Evolutionary conservation across 306 rosid genomes (phyloP).

Genomic region (Acmispon strigosus): DNA sequence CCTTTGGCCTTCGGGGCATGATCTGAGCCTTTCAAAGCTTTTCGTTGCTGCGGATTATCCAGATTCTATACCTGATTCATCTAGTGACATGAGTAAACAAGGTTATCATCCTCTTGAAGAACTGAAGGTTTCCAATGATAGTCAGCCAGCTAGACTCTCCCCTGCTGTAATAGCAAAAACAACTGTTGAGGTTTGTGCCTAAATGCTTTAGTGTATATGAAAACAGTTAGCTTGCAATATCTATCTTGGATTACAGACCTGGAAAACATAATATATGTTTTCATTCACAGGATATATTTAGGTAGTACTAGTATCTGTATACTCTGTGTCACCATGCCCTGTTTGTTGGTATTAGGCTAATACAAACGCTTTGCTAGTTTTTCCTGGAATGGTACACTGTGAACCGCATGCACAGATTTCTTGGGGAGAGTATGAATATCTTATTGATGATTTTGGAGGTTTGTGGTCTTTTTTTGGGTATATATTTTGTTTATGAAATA

Average conservation of each 20-base stretch:
- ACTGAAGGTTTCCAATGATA: slow-evolving; percentile 42
- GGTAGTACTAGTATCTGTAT: slow-evolving; percentile 24
- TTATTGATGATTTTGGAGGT: slow-evolving; percentile 75
- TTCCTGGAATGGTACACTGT: slow-evolving; percentile 78
- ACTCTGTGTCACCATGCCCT: slow-evolving; percentile 21
- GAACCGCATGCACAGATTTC: slow-evolving; percentile 88
- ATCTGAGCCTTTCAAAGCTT: slow-evolving; percentile 64
- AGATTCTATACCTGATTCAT: slow-evolving; percentile 83
- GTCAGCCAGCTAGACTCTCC: slow-evolving; percentile 63
- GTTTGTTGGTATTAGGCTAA: slow-evolving; percentile 63
- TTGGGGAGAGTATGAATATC: slow-evolving; percentile 69
- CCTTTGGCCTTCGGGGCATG: slow-evolving; percentile 67
- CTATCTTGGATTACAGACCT: neutral
- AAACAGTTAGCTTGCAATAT: neutral
- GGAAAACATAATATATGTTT: slow-evolving; percentile 12
- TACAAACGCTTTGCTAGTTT: slow-evolving; percentile 65
- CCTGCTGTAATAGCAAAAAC: slow-evolving; percentile 79
- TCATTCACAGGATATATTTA: slow-evolving; percentile 12
- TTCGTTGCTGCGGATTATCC: slow-evolving; percentile 87
- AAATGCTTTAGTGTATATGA: neutral
- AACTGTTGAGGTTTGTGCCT: slow-evolving; percentile 62
- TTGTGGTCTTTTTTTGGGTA: slow-evolving; percentile 20
- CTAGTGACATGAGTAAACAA: slow-evolving; percentile 40
- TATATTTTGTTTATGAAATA: slow-evolving; percentile 7
- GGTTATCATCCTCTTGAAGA: slow-evolving; percentile 96